A percentile compares a stretch with the other conserved stretches of the same genome.
Conservation (phyloP, 2,329 filamentous ascomycete species). For the Cordyceps fumosorosea region DNA sequence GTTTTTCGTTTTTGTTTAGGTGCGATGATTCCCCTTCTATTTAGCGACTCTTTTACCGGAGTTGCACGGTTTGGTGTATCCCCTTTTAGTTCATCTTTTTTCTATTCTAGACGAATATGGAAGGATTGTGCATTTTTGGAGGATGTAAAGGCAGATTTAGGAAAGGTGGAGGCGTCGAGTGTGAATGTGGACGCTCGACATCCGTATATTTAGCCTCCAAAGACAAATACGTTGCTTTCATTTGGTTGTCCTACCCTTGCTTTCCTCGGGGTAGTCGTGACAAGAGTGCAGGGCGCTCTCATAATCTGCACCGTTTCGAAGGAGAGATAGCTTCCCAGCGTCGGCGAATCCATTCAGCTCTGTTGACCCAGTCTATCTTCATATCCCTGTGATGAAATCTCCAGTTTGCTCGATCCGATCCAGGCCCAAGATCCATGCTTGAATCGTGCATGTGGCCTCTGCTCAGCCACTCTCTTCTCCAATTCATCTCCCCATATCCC, state of each 20-base stretch:
- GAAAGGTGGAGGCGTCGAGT: background rate
- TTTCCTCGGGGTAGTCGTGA: background rate
- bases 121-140: slow-evolving; percentile 2
- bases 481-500: too few species aligned
- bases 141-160: slow-evolving; percentile 7
- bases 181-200: slow-evolving; percentile 8
- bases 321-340: background rate
- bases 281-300: background rate
- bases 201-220: slow-evolving; percentile 11
- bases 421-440: too few species aligned
- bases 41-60: slow-evolving; percentile 11
- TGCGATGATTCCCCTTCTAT: slow-evolving; percentile 15
- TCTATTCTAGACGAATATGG: slow-evolving; percentile 9
- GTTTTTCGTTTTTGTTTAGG: background rate
- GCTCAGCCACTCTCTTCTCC: background rate
- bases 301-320: background rate
- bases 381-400: too few species aligned
- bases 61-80: slow-evolving; percentile 14
- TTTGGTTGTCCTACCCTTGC: background rate
- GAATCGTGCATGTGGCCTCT: background rate
- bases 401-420: background rate
- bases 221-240: slow-evolving; percentile 6
- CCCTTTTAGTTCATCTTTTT: background rate
- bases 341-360: background rate
- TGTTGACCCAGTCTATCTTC: too few species aligned